phyloP scores from a whole-genome alignment of 306 rosid genomes.

The Rosa chinensis region DNA sequence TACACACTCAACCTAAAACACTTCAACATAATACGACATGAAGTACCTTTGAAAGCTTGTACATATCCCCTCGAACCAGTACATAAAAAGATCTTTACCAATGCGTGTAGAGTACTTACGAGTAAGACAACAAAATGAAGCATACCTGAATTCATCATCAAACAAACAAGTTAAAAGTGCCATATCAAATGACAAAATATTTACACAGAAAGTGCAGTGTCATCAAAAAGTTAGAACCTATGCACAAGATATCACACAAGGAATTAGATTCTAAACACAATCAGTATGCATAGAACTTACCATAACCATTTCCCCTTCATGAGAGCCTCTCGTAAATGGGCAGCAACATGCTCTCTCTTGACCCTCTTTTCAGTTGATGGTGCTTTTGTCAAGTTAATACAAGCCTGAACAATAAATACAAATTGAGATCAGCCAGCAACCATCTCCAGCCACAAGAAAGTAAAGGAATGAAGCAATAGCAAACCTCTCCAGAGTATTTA shows the following conservation, averaged over 20 bases:
- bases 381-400: slow-evolving; percentile 55
- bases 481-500: slow-evolving; percentile 20
- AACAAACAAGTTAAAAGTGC: background rate
- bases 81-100: slow-evolving; percentile 59
- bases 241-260: background rate
- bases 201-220: background rate
- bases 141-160: slow-evolving; percentile 51
- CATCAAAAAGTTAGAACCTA: background rate
- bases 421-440: slow-evolving; percentile 18
- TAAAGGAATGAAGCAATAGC: background rate
- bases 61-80: slow-evolving; percentile 83
- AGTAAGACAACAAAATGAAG: slow-evolving; percentile 69
- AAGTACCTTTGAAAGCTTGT: slow-evolving; percentile 73
- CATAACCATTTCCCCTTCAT: slow-evolving; percentile 90
- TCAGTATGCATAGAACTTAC: slow-evolving; percentile 46
- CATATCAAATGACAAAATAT: background rate
- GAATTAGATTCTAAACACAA: slow-evolving; percentile 17
- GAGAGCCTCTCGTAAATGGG: slow-evolving; percentile 73
- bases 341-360: slow-evolving; percentile 75
- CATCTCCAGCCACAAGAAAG: slow-evolving; percentile 11
- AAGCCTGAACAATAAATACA: slow-evolving; percentile 56
- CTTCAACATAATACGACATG: background rate
- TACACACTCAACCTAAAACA: background rate
- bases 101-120: slow-evolving; percentile 57
- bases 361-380: slow-evolving; percentile 68